Base-by-base conservation (phyloP, 163 green algal genomes). In the Trebouxiophyceae sp. region DNA sequence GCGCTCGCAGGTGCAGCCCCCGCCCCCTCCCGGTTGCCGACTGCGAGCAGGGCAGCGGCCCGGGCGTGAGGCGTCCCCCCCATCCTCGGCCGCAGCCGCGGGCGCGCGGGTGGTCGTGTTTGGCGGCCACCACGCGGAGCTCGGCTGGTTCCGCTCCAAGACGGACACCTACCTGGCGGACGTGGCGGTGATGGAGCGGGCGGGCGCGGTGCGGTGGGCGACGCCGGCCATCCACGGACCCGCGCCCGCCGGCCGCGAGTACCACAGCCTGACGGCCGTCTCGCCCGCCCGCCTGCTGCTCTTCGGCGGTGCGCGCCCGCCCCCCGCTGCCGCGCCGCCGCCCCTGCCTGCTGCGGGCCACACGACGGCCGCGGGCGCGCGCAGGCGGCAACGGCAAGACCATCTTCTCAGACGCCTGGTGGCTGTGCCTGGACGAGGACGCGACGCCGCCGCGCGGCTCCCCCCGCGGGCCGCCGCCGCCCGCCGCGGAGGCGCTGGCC, bases 371-470 rank as follows among this genome's bases (percentile, higher is more conserved):
- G 8, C 39, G 39, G 16, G 39, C 12, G 47, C 34, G 26, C 57
- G 50, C 72, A 84, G 77, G 78, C 33, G 81, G 75, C 26, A 73
- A 81, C 47, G 79, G 79, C 24, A 68, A 69, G 61, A 57, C 69
- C 19, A 81, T 77, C 23, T 73, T 82, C 44, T 71, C 71, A 0
- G 79, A 85, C 31, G 65, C 64, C 24, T 84, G 76, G 79, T 84
- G 70, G 73, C 70, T 85, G 58, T 24, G 22, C 22, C 23, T 57
- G 26, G 47, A 57, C 12, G 47, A 50, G 8, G 39, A 50, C 39
- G n/a, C n/a, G n/a, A n/a, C n/a, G n/a, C n/a, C n/a, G n/a, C n/a
- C n/a, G n/a, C 8, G 39, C 12, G 12, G 12, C 39, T 50, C 39
- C 39, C 39, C 39, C 39, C 39, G 16, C 12, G 39, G 8, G 39